Evolutionary conservation across 805 yeast species (phyloP), one percentile per base, ranked within the genome.

Genomic region (Ogataea neopini): DNA sequence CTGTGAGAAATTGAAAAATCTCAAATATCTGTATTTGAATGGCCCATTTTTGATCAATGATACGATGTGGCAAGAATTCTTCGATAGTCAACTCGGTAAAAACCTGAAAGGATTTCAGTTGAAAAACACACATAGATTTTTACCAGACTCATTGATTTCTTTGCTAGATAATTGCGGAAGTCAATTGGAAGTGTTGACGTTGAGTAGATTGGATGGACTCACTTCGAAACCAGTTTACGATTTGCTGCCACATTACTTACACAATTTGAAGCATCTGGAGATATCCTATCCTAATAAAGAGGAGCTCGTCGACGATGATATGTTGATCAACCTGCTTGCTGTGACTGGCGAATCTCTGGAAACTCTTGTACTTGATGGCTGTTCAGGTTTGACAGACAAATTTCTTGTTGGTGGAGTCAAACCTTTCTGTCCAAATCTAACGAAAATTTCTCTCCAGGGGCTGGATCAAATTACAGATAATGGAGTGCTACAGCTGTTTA

Each of bases 21-120:
- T 94, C 40, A 71, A 64, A 13, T 72, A 78, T 11, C 47, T 92
- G 6, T 70, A 76, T n/a, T 68, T 94, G 30, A 91, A 92, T 64
- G 99, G 99, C 0, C 89, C 97, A 0, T 94, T 94, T 62, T 69
- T 94, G 54, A 83, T 94, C 39, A 82, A 84, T 58, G 88, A 85
- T 53, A 68, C 66, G 0, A 73, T 82, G 47, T 94, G 99, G 99
- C 79, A 80, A 53, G 75, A 71, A 6, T 90, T 86, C 52, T 87
- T 94, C 58, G 80, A 79, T 43, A 53, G 59, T 22, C 53, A 60
- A 1, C 70, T 79, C 51, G 87, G 86, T 1, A 64, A 73, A 2
- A 71, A 77, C 15, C 69, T 94, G 46, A 70, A 67, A 19, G 69
- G 71, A 37, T 80, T 94, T 54, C 83, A 83, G 51, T 63, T 94